A percentile compares a stretch with the other conserved stretches of the same genome.
Conservation (phyloP, 495 filamentous ascomycete species). For the Cercophora newfieldiana region DNA sequence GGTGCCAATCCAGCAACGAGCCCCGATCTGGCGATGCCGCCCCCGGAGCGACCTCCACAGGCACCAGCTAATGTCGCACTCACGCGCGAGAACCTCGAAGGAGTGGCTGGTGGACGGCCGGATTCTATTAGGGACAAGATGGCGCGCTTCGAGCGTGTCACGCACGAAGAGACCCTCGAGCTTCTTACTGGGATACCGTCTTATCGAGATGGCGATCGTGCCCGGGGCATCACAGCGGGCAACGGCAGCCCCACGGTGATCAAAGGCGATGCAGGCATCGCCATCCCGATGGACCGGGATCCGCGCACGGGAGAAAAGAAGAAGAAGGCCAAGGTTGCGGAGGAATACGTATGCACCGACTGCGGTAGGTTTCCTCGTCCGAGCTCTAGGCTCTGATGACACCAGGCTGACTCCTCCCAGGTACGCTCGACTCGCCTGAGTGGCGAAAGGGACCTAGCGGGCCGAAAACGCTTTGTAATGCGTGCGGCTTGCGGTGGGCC, state of each 20-base stretch:
- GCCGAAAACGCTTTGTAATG: slow-evolving; percentile 96
- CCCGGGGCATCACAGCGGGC: slow-evolving; percentile 85
- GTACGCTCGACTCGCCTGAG: slow-evolving; percentile 87
- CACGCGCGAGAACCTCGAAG: slow-evolving; percentile 77
- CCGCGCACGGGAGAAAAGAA: slow-evolving; percentile 70
- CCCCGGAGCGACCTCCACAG: slow-evolving; percentile 62
- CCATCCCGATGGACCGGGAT: slow-evolving; percentile 74
- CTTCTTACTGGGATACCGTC: slow-evolving; percentile 86
- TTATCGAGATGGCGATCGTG: slow-evolving; percentile 89
- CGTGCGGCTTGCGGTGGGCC: slow-evolving; percentile 85
- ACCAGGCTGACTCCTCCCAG: slow-evolving; percentile 29
- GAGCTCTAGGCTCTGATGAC: background rate
- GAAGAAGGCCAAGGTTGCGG: slow-evolving; percentile 85
- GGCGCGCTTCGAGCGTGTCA: slow-evolving; percentile 70
- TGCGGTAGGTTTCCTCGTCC: slow-evolving; percentile 59
- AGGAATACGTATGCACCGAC: slow-evolving; percentile 95
- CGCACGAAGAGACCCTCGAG: slow-evolving; percentile 86
- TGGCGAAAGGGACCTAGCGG: slow-evolving; percentile 95
- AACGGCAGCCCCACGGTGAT: slow-evolving; percentile 75
- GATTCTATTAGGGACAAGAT: slow-evolving; percentile 79
- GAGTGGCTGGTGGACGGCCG: slow-evolving; percentile 63
- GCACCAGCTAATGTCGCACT: slow-evolving; percentile 66
- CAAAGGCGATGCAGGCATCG: slow-evolving; percentile 82
- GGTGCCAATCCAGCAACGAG: background rate
- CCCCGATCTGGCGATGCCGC: slow-evolving; percentile 56